These are phyloP conservation scores for Pseudogymnoascus verrucosus DNA, from an alignment of 2,329 filamentous ascomycete species.

Conservation along the genomic window DNA sequence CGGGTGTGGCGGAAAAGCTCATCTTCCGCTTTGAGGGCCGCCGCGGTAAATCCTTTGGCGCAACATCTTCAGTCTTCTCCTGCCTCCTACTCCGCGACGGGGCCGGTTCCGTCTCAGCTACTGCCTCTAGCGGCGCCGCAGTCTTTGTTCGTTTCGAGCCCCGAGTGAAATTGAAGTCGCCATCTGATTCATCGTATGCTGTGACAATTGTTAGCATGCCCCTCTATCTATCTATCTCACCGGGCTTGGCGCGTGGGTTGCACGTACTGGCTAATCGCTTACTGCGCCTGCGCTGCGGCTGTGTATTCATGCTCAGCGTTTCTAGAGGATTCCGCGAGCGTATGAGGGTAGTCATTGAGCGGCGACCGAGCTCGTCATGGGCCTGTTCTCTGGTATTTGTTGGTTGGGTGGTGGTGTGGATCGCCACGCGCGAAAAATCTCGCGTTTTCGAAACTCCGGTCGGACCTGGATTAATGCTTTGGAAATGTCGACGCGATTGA, in stretches of 20 bases:
- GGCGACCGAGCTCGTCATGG: constrained; percentile 6
- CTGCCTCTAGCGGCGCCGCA: constrained; percentile 36
- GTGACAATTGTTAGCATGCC: constrained; percentile 12
- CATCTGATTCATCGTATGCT: constrained; percentile 66
- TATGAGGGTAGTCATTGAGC: constrained; percentile 63
- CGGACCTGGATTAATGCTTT: neutral
- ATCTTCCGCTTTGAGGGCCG: constrained; percentile 30
- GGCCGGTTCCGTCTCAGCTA: constrained; percentile 31
- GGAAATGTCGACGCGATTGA: neutral
- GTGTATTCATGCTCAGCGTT: constrained; percentile 58
- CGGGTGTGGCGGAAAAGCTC: constrained; percentile 28
- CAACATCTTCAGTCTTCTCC: constrained; percentile 31
- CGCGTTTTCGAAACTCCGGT: neutral
- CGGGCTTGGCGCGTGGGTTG: constrained; percentile 4
- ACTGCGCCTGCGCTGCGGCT: constrained; percentile 51
- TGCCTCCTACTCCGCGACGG: constrained; percentile 28
- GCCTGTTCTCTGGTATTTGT: neutral
- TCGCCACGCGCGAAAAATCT: neutral
- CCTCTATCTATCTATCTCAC: constrained; percentile 3
- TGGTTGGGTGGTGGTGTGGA: neutral
- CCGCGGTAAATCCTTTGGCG: constrained; percentile 30
- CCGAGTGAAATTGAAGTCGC: constrained; percentile 68
- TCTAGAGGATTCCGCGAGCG: constrained; percentile 56
- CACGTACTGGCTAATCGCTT: constrained; percentile 56
- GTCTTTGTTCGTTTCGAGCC: constrained; percentile 58